Percentiles rank a stretch among this genome's conserved stretches.
Evolutionary conservation across 2,329 filamentous ascomycete species (phyloP).

Genomic region (Colletotrichum tanaceti): DNA sequence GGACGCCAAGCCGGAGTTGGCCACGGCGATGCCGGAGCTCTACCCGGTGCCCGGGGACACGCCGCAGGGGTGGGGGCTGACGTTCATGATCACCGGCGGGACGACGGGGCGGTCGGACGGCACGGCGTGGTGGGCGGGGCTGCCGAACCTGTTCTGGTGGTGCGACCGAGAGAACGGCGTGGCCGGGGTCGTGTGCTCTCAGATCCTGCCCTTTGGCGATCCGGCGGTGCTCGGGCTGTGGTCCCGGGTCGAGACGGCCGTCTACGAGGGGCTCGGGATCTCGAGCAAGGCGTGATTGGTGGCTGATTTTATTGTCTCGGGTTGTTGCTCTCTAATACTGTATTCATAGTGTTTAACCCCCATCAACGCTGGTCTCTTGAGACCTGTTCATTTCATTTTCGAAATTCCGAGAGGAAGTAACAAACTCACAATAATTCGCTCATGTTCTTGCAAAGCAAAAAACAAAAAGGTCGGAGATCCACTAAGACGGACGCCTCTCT

Average conservation of each 20-base stretch:
- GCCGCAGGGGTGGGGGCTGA: slow-evolving; percentile 74
- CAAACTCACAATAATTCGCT: too few species aligned
- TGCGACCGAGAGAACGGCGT: slow-evolving; percentile 69
- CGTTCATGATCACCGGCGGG: slow-evolving; percentile 63
- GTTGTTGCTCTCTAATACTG: too few species aligned
- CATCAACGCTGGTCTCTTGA: too few species aligned
- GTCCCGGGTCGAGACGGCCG: slow-evolving; percentile 52
- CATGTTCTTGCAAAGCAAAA: too few species aligned
- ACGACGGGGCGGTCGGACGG: slow-evolving; percentile 63
- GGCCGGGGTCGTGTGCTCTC: slow-evolving; percentile 62
- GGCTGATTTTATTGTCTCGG: neutral
- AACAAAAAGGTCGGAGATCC: too few species aligned
- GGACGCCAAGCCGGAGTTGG: slow-evolving; percentile 60
- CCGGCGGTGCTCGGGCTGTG: slow-evolving; percentile 55
- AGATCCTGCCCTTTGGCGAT: slow-evolving; percentile 64
- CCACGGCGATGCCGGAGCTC: slow-evolving; percentile 59
- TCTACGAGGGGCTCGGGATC: slow-evolving; percentile 47
- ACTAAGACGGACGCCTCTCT: too few species aligned
- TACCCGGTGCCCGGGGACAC: slow-evolving; percentile 58
- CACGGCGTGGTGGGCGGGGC: slow-evolving; percentile 68
- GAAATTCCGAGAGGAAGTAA: too few species aligned
- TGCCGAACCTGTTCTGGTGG: slow-evolving; percentile 74
- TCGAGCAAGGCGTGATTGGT: neutral
- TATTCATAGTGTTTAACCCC: too few species aligned
- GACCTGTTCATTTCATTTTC: too few species aligned